Evolutionary conservation across 805 yeast genomes (phyloP), one percentile per base, ranked within the genome.

Genomic region (Kuraishia piskuri): DNA sequence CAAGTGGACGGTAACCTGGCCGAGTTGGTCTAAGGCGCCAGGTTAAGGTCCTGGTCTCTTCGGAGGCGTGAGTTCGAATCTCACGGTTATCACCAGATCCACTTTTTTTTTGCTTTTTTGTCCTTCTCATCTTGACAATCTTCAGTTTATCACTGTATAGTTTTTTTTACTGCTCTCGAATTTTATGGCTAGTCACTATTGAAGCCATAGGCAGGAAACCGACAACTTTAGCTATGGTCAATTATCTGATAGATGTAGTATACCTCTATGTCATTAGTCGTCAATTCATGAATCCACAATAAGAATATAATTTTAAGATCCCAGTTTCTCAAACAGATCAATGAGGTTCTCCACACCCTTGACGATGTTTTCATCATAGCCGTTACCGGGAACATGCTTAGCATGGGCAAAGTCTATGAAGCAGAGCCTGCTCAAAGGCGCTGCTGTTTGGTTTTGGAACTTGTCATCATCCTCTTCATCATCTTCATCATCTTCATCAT

Each of bases 341-440:
- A 86, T 69, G 51, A 90, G 65, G 57, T 78, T 83, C 58, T 83
- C 85, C 1, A 91, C 70, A 0, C 97, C 98, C 14, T 68, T 70
- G 2, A 90, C 64, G 2, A 84, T 69, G 62, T 88, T 86, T 49
- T 80, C 87, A 66, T 90, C 97, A 20, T 78, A 78, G 0, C 90
- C 90, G 54, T 76, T 54, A 0, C 86, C 88, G 0, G 83, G 82
- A 0, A 77, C 74, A 55, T 78, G 69, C 56, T 71, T 78, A 0
- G 97, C 80, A 65, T 94, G 98, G 0, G 97, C 97, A 72, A 94
- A 90, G 67, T 94, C 99, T 6, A 94, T 90, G 50, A 91, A 61
- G 44, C 82, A 76, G 52, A 90, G 69, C 5, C 79, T 69, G 56
- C 91, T 84, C 50, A 88, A 64, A 0, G 77, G 72, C 1, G 66